Evolutionary conservation across 352 stramenopile species (phyloP), one percentile per base, ranked within the genome.

Genomic region (Phytophthora brassicae): DNA sequence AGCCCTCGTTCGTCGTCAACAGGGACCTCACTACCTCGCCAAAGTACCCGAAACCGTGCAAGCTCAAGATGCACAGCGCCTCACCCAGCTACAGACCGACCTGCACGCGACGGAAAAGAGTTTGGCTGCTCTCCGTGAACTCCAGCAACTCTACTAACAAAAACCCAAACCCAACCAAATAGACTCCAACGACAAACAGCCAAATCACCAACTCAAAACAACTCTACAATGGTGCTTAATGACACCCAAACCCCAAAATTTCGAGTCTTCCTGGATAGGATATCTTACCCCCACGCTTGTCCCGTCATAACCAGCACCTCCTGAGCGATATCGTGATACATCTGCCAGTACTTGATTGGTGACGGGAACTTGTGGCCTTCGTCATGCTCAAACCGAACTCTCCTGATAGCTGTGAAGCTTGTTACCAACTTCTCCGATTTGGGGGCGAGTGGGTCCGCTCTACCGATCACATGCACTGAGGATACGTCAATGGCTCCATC

Each of bases 341-440:
- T 54, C 12, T 68, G 43, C 19, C 56, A 29, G 51, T 89, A 66
- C 45, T 72, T 73, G 17, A 67, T 33, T 0, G 73, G 69, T 9
- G 81, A 76, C 19, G 84, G 84, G 60, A 90, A 92, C 55, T 87
- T 86, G 74, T 90, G 84, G n/a, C 84, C 84, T 66, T 89, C 81
- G n/a, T 90, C 74, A 50, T 92, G 84, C 22, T 79, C 77, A 29
- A 90, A 86, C 22, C 62, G 66, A 24, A 77, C 11, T 36, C 73
- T 69, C 9, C 66, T 63, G 14, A 61, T 65, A 22, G 29, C 45
- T 6, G 75, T 62, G 52, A 82, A 92, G 41, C 66, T 70, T 9
- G 73, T 64, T 28, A 77, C 67, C 29, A 93, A 64, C 33, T 76
- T 76, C 41, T 88, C 60, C n/a, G 71, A 79, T 22, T 84, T 66